phyloP scores from a whole-genome alignment of 148 eudicot species.

The Cornus florida region DNA sequence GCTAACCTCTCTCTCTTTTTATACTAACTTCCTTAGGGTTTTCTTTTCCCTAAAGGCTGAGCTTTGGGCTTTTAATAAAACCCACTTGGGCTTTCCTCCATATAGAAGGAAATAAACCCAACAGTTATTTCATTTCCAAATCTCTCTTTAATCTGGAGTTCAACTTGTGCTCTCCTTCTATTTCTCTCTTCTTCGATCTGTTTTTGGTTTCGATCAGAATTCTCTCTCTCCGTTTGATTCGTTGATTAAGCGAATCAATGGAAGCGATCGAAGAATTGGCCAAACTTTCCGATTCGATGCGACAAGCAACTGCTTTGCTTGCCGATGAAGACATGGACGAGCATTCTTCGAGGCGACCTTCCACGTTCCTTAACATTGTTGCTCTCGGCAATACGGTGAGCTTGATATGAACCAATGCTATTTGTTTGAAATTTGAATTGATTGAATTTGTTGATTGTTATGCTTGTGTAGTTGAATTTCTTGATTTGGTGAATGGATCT shows the following conservation, averaged over 20 bases:
- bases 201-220: constrained; percentile 5
- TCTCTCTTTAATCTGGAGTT: background rate
- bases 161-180: background rate
- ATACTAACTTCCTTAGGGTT: too few species aligned
- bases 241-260: constrained; percentile 39
- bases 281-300: constrained; percentile 86
- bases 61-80: too few species aligned
- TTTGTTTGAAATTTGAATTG: background rate
- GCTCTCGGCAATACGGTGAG: constrained; percentile 92
- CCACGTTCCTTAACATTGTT: constrained; percentile 88
- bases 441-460: background rate
- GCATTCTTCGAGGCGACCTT: constrained; percentile 47
- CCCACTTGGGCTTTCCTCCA: too few species aligned
- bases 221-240: background rate
- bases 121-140: background rate
- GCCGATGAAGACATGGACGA: constrained; percentile 91
- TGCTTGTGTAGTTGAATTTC: background rate
- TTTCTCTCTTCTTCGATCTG: background rate
- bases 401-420: background rate
- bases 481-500: constrained; percentile 20
- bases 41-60: too few species aligned
- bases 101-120: too few species aligned
- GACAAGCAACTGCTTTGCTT: constrained; percentile 81
- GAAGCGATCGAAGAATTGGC: constrained; percentile 93
- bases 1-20: too few species aligned